Evolutionary conservation across 441 rosid genomes (phyloP), one percentile per base, ranked within the genome.

Genomic region (Omphalea diandra): DNA sequence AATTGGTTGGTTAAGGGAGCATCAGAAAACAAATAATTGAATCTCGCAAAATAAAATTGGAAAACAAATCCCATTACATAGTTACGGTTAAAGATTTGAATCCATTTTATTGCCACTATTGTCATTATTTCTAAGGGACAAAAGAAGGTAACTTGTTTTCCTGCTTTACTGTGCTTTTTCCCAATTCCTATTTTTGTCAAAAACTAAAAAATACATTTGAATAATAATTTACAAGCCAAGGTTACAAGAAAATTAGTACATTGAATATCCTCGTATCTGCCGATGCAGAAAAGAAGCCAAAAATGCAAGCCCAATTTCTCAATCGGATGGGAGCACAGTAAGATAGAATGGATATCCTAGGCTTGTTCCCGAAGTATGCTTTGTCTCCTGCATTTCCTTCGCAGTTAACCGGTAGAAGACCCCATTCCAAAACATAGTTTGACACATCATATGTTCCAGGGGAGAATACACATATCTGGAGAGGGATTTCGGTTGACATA

Each of bases 371-470:
- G 89, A 85, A 49, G 82, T 71, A 52, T 74, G 75, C 46, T 38
- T 71, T 5, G 60, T 57, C 63, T 57, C 67, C 76, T 14, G 40
- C 78, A 31, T 58, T 80, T 71, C 31, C 88, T 73, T 72, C 78
- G 40, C 63, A 77, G 5, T 33, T 71, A 7, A 22, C 46, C 3
- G 72, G 62, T 35, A 59, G 55, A 41, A 90, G 79, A 69, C 82
- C 87, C 99, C 98, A 96, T 36, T 81, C 79, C 81, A 96, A 80
- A 36, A 60, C 79, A 76, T 93, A 96, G 73, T 85, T 87, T 15
- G 97, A 88, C 14, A 93, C 83, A 74, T 88, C 90, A 58, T 88
- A 91, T 22, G 83, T 72, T 38, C 99, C 97, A 0, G 97, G 96
- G 65, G 90, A 84, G 75, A 96, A 93, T 68, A 88, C 79, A 43